phyloP scores from a whole-genome alignment of 78 protist genomes.

The Creolimax fragrantissima region DNA sequence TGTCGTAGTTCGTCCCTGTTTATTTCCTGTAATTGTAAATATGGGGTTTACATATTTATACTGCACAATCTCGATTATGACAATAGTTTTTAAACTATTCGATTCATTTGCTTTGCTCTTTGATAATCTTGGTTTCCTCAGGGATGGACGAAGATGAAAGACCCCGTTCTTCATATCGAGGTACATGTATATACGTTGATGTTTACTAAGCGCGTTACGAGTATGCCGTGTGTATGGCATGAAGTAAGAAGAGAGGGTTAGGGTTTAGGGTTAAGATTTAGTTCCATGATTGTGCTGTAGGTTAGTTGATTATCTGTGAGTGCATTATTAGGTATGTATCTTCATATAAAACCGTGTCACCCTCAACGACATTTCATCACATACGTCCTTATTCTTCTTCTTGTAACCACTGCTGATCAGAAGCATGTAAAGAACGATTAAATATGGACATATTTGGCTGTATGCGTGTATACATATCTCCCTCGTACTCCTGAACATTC shows the following conservation, averaged over 20 bases:
- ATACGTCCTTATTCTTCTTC: neutral
- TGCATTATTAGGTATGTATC: neutral
- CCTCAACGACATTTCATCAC: neutral
- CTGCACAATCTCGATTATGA: too few species aligned
- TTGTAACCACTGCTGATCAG: neutral
- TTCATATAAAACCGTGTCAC: neutral
- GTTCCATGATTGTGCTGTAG: neutral
- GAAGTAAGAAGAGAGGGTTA: too few species aligned
- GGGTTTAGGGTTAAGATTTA: too few species aligned
- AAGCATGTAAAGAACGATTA: neutral
- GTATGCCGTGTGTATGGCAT: too few species aligned
- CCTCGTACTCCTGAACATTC: neutral
- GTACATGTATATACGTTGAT: neutral
- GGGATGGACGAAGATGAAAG: constrained; percentile 35
- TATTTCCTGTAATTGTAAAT: too few species aligned
- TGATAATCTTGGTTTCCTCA: too few species aligned
- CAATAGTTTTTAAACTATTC: too few species aligned
- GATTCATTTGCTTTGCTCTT: neutral
- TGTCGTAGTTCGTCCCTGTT: too few species aligned
- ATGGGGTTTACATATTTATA: too few species aligned
- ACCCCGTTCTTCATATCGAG: constrained; percentile 54
- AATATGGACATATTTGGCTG: neutral
- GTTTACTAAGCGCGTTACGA: neutral
- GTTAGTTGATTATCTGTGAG: neutral
- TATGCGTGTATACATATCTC: neutral